Conservation (phyloP, 2,329 filamentous ascomycete genomes). For the Clarireedia hainanense region DNA sequence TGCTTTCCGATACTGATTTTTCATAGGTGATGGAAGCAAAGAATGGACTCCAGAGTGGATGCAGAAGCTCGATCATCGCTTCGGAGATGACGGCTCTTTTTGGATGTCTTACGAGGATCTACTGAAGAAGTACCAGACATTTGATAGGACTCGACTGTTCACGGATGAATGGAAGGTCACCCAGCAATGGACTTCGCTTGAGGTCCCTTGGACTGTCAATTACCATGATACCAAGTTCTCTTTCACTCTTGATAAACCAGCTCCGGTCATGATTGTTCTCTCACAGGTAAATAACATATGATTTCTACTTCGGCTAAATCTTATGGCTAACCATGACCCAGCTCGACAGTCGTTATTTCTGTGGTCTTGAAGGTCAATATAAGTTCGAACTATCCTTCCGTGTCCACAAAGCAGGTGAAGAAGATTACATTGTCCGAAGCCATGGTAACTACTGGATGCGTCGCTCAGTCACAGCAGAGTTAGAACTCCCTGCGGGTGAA, state of each 20-base stretch:
- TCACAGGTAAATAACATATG: slow-evolving; percentile 27
- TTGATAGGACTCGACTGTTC: slow-evolving; percentile 54
- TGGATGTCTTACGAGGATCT: slow-evolving; percentile 56
- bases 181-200: slow-evolving; percentile 52
- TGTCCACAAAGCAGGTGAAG: slow-evolving; percentile 41
- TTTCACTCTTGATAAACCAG: slow-evolving; percentile 43
- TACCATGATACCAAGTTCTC: slow-evolving; percentile 53
- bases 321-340: neutral
- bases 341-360: slow-evolving; percentile 52
- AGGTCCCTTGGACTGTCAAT: slow-evolving; percentile 49
- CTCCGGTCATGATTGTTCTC: slow-evolving; percentile 48
- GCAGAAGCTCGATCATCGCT: slow-evolving; percentile 47
- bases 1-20: neutral
- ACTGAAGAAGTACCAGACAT: slow-evolving; percentile 48
- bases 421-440: slow-evolving; percentile 52
- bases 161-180: slow-evolving; percentile 40
- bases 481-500: slow-evolving; percentile 47
- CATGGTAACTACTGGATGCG: slow-evolving; percentile 39
- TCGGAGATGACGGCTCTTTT: slow-evolving; percentile 52
- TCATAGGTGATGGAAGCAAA: slow-evolving; percentile 28
- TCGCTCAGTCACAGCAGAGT: slow-evolving; percentile 50
- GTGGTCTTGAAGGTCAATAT: slow-evolving; percentile 51
- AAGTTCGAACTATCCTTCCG: slow-evolving; percentile 35
- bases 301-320: too few species aligned
- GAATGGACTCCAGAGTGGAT: slow-evolving; percentile 52